Evolutionary conservation across 1,139 yeast genomes (phyloP).

Genomic region (Ogataea hybrid): DNA sequence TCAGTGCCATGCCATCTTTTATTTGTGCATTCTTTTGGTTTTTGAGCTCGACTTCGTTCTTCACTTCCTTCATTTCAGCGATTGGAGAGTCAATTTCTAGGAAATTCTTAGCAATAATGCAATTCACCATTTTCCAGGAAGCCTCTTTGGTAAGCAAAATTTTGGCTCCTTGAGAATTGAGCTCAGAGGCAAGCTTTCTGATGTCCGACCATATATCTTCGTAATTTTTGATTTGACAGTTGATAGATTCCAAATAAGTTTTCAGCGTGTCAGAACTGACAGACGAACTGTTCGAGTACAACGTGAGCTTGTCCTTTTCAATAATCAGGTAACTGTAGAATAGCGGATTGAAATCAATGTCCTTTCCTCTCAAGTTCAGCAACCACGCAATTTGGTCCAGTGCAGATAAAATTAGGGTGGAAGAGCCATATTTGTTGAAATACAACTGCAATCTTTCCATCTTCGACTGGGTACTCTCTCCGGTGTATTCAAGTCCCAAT

Average conservation of each 20-base stretch:
- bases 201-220: constrained; percentile 55
- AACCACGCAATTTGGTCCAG: constrained; percentile 94
- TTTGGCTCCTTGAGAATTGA: constrained; percentile 38
- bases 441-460: constrained; percentile 46
- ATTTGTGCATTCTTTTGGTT: constrained; percentile 81
- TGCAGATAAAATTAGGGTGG: constrained; percentile 57
- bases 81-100: constrained; percentile 60
- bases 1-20: constrained; percentile 86
- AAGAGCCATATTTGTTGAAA: constrained; percentile 37
- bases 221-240: constrained; percentile 52
- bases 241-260: constrained; percentile 37
- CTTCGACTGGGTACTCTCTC: constrained; percentile 40
- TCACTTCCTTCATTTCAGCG: constrained; percentile 73
- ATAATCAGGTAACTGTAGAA: constrained; percentile 78
- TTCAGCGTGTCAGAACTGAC: constrained; percentile 22
- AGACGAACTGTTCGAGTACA: constrained; percentile 54
- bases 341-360: constrained; percentile 87
- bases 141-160: constrained; percentile 63
- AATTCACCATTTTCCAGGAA: constrained; percentile 78
- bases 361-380: constrained; percentile 80
- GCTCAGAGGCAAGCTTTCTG: constrained; percentile 40
- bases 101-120: constrained; percentile 39
- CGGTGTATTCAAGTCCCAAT: constrained; percentile 44
- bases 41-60: constrained; percentile 66
- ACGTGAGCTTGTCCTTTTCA: constrained; percentile 44